These are phyloP conservation scores for Mortierella antarctica DNA, from an alignment of 192 early-diverging fungal genomes.

Conservation along the genomic window DNA sequence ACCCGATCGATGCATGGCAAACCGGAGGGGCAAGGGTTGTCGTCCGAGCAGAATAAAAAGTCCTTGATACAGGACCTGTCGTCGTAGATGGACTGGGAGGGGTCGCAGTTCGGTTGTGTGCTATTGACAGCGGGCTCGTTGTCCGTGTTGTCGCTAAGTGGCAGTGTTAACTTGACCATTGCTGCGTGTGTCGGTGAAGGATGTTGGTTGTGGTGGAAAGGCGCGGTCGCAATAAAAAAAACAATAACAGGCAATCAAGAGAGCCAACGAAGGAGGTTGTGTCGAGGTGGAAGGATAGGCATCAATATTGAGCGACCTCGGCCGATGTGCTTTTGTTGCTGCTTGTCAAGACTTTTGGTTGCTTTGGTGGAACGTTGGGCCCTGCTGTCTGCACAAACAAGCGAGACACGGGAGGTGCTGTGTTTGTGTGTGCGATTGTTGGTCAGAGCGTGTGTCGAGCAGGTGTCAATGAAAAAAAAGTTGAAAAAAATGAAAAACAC, in stretches of 20 bases:
- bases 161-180: constrained; percentile 45
- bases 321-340: neutral
- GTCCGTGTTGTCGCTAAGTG: constrained; percentile 39
- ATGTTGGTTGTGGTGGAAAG: neutral
- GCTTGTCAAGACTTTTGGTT: neutral
- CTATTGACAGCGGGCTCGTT: constrained; percentile 19
- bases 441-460: neutral
- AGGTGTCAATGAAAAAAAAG: neutral
- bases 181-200: neutral
- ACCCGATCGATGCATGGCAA: constrained; percentile 48
- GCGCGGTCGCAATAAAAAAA: neutral
- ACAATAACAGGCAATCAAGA: neutral
- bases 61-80: constrained; percentile 36
- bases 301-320: neutral
- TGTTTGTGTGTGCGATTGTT: constrained; percentile 1
- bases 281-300: neutral
- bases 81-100: constrained; percentile 49
- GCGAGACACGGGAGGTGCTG: constrained; percentile 8
- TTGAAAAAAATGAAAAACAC: constrained; percentile 5
- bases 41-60: constrained; percentile 47
- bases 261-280: neutral
- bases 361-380: no score
- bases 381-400: neutral
- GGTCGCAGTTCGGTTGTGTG: constrained; percentile 27
- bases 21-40: constrained; percentile 43